phyloP scores from a whole-genome alignment of 441 rosid species.

The Metrosideros polymorpha region DNA sequence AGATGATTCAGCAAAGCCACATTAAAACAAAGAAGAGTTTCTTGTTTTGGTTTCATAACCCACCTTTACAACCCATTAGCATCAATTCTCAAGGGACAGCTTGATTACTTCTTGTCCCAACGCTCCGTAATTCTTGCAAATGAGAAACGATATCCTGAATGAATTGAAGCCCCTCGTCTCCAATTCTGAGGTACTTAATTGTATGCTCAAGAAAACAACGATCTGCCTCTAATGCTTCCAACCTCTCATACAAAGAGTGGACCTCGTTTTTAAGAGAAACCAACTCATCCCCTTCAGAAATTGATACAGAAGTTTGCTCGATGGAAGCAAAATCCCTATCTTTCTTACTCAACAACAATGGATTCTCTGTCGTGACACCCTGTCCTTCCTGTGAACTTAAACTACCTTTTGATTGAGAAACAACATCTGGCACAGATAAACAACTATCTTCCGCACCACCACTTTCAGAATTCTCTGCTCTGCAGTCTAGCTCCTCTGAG shows the following conservation, averaged over 20 bases:
- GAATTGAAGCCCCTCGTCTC: constrained; percentile 41
- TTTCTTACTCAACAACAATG: neutral
- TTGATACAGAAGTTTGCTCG: neutral
- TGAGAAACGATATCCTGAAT: constrained; percentile 57
- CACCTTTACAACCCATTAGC: constrained; percentile 55
- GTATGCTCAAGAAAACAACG: constrained; percentile 40
- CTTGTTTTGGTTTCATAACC: neutral
- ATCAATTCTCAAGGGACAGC: constrained; percentile 30
- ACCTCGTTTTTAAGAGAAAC: constrained; percentile 23
- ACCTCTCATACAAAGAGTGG: constrained; percentile 30
- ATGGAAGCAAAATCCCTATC: neutral
- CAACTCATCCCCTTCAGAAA: constrained; percentile 4
- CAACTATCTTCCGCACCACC: neutral
- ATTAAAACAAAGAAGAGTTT: neutral
- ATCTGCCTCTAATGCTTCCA: constrained; percentile 49
- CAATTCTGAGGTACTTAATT: constrained; percentile 33
- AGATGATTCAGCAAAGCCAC: neutral
- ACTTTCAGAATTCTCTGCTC: neutral
- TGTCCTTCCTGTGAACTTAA: constrained; percentile 6
- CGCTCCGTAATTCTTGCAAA: constrained; percentile 32
- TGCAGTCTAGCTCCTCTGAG: neutral
- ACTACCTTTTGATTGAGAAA: neutral
- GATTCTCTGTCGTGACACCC: constrained; percentile 2
- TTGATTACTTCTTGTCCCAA: constrained; percentile 19
- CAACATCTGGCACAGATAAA: neutral